These are phyloP conservation scores for Calendula officinalis DNA, from an alignment of 129 eudicot genomes.

Conservation along the genomic window DNA sequence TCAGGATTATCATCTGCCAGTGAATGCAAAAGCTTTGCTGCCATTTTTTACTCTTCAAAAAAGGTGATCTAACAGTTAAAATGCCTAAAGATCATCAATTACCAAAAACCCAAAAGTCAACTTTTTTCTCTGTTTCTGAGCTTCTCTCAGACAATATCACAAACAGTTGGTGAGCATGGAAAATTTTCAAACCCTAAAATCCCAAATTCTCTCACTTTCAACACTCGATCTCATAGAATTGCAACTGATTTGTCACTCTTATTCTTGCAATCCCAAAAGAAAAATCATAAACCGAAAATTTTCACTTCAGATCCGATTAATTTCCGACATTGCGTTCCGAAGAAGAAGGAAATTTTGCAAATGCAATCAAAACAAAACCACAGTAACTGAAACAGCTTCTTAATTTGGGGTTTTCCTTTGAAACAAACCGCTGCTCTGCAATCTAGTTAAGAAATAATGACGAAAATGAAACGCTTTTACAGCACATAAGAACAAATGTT, in stretches of 20 bases:
- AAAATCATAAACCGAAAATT: too few species aligned
- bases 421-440: neutral
- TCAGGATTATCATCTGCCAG: constrained; percentile 79
- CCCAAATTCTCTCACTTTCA: neutral
- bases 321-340: constrained; percentile 24
- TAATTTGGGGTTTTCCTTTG: too few species aligned
- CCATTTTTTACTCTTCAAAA: constrained; percentile 44
- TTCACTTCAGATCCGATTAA: constrained; percentile 20
- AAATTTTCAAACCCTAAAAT: constrained; percentile 15
- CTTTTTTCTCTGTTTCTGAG: constrained; percentile 4
- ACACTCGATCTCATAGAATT: constrained; percentile 8
- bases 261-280: too few species aligned
- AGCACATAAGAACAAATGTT: constrained; percentile 27
- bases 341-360: constrained; percentile 7
- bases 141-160: constrained; percentile 28
- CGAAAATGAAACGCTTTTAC: neutral
- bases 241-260: too few species aligned
- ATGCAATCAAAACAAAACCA: constrained; percentile 20
- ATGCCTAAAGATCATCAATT: too few species aligned
- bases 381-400: neutral
- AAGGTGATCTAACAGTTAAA: too few species aligned
- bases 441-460: neutral
- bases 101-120: constrained; percentile 17
- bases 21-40: constrained; percentile 77
- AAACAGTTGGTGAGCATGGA: constrained; percentile 31